Conservation (phyloP, 2,329 filamentous ascomycete species). For the Colletotrichum filicis region DNA sequence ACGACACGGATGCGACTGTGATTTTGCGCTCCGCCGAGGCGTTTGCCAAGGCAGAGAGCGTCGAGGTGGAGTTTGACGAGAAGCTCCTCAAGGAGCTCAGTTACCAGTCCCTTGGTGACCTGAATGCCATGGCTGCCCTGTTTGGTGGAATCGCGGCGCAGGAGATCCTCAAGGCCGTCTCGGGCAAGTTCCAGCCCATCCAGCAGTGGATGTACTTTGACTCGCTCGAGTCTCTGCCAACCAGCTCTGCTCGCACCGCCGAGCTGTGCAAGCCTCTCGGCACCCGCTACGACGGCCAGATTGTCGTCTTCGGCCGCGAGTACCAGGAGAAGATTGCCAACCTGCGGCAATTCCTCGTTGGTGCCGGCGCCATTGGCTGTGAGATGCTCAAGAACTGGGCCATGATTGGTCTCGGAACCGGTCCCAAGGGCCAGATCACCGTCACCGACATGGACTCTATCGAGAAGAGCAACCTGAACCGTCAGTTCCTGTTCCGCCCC, state of each 20-base stretch:
- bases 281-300: constrained; percentile 94
- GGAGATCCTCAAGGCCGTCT: constrained; percentile 95
- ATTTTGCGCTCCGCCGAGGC: constrained; percentile 80
- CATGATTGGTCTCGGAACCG: constrained; percentile 94
- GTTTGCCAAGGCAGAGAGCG: constrained; percentile 78
- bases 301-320: constrained; percentile 93
- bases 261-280: constrained; percentile 88
- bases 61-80: constrained; percentile 88
- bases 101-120: constrained; percentile 91
- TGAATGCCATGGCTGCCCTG: constrained; percentile 92
- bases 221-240: constrained; percentile 93
- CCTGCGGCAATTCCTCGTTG: constrained; percentile 91
- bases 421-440: constrained; percentile 87
- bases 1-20: constrained; percentile 84
- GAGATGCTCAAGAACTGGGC: constrained; percentile 99
- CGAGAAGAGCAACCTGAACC: constrained; percentile 98
- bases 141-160: constrained; percentile 95
- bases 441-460: constrained; percentile 99
- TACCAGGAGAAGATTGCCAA: constrained; percentile 96
- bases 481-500: constrained; percentile 94
- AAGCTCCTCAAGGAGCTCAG: constrained; percentile 93
- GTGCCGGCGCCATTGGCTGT: constrained; percentile 95
- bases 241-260: constrained; percentile 78
- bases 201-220: constrained; percentile 98
- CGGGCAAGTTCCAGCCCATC: constrained; percentile 97